These are phyloP conservation scores for Lipomyces lipofer DNA, from an alignment of 805 yeast species.

Conservation along the genomic window DNA sequence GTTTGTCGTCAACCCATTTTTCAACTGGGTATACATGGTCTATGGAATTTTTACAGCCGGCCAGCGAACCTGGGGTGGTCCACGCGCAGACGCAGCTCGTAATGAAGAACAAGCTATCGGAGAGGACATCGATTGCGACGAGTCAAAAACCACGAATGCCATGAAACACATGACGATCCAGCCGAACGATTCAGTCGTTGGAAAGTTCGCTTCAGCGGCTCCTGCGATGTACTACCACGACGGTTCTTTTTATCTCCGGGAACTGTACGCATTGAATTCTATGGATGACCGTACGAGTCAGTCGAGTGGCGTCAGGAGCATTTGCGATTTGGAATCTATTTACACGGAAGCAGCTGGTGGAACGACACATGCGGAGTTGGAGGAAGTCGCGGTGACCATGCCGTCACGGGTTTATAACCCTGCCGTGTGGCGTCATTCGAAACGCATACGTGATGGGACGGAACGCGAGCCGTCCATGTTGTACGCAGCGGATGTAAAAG, in stretches of 20 bases:
- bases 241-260: conserved; percentile 5
- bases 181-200: conserved; percentile 23
- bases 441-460: neutral
- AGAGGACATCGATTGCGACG: conserved; percentile 1
- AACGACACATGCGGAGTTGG: too few species aligned
- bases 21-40: conserved; percentile 28
- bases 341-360: too few species aligned
- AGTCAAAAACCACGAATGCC: neutral
- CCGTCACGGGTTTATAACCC: neutral
- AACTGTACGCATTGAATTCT: neutral
- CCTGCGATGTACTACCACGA: conserved; percentile 1
- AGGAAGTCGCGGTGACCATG: too few species aligned
- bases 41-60: conserved; percentile 29
- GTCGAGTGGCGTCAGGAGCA: too few species aligned
- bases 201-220: conserved; percentile 12
- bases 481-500: too few species aligned
- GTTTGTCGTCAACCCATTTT: conserved; percentile 23
- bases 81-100: conserved; percentile 24
- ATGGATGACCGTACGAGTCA: too few species aligned
- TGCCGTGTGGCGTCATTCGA: neutral
- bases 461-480: too few species aligned
- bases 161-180: conserved; percentile 12
- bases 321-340: too few species aligned
- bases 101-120: conserved; percentile 6
- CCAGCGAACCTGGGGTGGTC: conserved; percentile 30